Percentiles rank a stretch among this genome's conserved stretches.
phyloP scores from a whole-genome alignment of 371 early-diverging fungal species.

The Dichotomocladium elegans region DNA sequence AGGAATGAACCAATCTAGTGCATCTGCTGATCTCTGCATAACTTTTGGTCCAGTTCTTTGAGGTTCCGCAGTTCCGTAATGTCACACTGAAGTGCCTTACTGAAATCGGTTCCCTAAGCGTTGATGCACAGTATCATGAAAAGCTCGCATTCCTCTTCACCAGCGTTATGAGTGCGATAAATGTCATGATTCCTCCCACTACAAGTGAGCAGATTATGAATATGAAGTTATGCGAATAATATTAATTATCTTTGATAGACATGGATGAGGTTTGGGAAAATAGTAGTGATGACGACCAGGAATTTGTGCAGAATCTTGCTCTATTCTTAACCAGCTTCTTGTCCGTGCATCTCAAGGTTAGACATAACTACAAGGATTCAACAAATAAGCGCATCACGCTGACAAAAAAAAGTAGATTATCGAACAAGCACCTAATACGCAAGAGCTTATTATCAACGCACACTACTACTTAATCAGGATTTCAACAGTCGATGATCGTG shows the following conservation, averaged over 20 bases:
- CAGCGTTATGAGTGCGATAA: constrained; percentile 69
- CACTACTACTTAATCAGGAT: constrained; percentile 90
- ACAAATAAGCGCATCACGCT: too few species aligned
- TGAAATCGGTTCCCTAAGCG: constrained; percentile 84
- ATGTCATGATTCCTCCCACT: constrained; percentile 63
- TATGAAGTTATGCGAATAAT: neutral
- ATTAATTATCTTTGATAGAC: constrained; percentile 37
- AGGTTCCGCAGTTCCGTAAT: constrained; percentile 84
- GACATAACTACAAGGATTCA: too few species aligned
- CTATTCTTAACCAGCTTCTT: constrained; percentile 82
- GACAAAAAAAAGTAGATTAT: constrained; percentile 38
- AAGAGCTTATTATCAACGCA: constrained; percentile 69
- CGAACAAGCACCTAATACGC: constrained; percentile 57
- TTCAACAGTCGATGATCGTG: constrained; percentile 90
- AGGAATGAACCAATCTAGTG: neutral
- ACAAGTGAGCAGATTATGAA: constrained; percentile 44
- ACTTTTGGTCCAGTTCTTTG: constrained; percentile 61
- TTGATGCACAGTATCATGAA: constrained; percentile 71
- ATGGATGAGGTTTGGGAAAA: constrained; percentile 81
- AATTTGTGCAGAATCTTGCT: constrained; percentile 43
- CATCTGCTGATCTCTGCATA: neutral
- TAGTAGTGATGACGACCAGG: constrained; percentile 83
- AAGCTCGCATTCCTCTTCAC: constrained; percentile 82
- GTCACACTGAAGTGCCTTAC: constrained; percentile 92
- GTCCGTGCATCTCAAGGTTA: constrained; percentile 76